Evolutionary conservation across 192 early-diverging fungal genomes (phyloP).

Genomic region (Allomyces javanicus): DNA sequence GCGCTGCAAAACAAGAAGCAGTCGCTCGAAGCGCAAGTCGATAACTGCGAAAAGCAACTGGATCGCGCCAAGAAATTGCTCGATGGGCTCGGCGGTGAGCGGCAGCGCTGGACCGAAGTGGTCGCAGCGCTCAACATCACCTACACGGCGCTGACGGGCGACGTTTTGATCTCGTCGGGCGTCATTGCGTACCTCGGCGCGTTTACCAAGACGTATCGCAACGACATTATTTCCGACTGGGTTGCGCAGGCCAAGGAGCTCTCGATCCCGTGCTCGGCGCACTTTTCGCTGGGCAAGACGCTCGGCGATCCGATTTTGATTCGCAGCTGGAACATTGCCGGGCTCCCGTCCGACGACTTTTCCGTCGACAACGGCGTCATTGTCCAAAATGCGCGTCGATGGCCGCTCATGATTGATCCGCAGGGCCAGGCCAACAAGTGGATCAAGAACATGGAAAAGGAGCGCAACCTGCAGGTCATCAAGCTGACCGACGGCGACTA

Average conservation of each 20-base stretch:
- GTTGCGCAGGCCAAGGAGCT: conserved; percentile 41
- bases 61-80: conserved; percentile 74
- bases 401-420: conserved; percentile 94
- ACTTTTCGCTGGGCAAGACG: conserved; percentile 73
- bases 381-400: conserved; percentile 81
- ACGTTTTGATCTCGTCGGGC: conserved; percentile 75
- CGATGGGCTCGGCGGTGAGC: conserved; percentile 79
- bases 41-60: conserved; percentile 75
- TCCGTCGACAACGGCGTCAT: conserved; percentile 98
- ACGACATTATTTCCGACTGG: conserved; percentile 62
- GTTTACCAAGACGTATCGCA: conserved; percentile 92
- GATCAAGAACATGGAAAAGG: conserved; percentile 65
- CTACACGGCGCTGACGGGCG: conserved; percentile 95
- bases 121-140: conserved; percentile 79
- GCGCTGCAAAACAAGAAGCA: conserved; percentile 79
- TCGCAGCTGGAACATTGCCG: conserved; percentile 64
- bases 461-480: conserved; percentile 74
- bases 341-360: conserved; percentile 71
- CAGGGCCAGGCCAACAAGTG: conserved; percentile 84
- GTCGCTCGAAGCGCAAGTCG: conserved; percentile 76
- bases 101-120: conserved; percentile 70
- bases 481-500: conserved; percentile 82
- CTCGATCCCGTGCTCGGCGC: conserved; percentile 47
- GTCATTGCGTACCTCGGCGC: conserved; percentile 90
- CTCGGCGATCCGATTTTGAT: conserved; percentile 82